Evolutionary conservation across 2,329 filamentous ascomycete genomes (phyloP).

Genomic region (Drechslerella dactyloides): DNA sequence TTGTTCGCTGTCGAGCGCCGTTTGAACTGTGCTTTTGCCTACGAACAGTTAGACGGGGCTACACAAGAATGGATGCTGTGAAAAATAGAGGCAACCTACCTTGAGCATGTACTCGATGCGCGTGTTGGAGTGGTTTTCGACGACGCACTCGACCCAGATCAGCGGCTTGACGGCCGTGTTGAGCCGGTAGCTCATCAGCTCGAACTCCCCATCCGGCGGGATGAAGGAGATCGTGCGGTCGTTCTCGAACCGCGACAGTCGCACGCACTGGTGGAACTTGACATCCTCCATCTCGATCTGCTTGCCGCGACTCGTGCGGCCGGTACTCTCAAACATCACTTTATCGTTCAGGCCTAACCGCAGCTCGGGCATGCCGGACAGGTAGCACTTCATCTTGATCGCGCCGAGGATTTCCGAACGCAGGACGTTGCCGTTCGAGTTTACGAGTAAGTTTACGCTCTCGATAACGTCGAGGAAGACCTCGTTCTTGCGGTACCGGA

Average conservation of each 20-base stretch:
- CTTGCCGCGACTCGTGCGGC: slow-evolving; percentile 89
- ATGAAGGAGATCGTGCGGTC: slow-evolving; percentile 99
- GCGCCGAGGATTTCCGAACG: slow-evolving; percentile 95
- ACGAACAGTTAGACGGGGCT: not conserved
- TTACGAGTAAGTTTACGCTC: slow-evolving; percentile 93
- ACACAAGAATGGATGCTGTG: not conserved
- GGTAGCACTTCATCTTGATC: slow-evolving; percentile 99
- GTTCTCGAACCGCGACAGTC: slow-evolving; percentile 94
- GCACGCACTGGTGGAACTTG: slow-evolving; percentile 98
- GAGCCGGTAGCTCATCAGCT: slow-evolving; percentile 97
- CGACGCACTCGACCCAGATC: slow-evolving; percentile 98
- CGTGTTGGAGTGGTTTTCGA: slow-evolving; percentile 92
- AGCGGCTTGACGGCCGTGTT: slow-evolving; percentile 94
- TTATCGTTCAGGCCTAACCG: slow-evolving; percentile 96
- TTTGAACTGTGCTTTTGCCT: slow-evolving; percentile 95
- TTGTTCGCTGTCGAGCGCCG: slow-evolving; percentile 97
- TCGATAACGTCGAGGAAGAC: slow-evolving; percentile 98
- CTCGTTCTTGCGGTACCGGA: slow-evolving; percentile 98
- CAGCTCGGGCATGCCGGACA: slow-evolving; percentile 96
- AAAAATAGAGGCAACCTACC: slow-evolving; percentile 57
- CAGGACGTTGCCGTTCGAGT: slow-evolving; percentile 90
- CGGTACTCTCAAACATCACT: slow-evolving; percentile 99
- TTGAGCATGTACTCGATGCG: slow-evolving; percentile 99
- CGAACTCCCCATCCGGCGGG: slow-evolving; percentile 96
- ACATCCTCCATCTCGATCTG: slow-evolving; percentile 99